Percentiles rank a stretch among this genome's conserved stretches.
These are phyloP conservation scores for Gossypium ekmanianum DNA, from an alignment of 345 rosid species.

Conservation along the genomic window DNA sequence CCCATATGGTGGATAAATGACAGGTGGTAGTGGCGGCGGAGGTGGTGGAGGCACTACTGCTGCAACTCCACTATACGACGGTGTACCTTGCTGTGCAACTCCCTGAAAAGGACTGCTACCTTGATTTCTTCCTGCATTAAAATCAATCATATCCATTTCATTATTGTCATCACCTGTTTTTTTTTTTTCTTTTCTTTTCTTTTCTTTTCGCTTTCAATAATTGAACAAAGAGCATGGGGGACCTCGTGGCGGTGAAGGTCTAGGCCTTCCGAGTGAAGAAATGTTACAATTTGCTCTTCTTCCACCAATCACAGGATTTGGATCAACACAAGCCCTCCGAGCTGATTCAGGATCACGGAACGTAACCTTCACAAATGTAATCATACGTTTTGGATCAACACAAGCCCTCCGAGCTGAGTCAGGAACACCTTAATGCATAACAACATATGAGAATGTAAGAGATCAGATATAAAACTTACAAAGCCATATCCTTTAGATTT, in stretches of 20 bases:
- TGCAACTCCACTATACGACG: conserved; percentile 50
- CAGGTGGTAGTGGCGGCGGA: conserved; percentile 36
- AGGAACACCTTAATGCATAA: conserved; percentile 38
- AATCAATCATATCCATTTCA: conserved; percentile 2
- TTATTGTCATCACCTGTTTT: neutral
- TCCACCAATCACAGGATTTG: conserved; percentile 84
- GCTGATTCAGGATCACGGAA: conserved; percentile 92
- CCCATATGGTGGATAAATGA: conserved; percentile 57
- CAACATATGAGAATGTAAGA: no score
- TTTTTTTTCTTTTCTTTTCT: neutral
- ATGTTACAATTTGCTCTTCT: conserved; percentile 91
- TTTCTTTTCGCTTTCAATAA: neutral
- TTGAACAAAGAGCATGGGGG: conserved; percentile 1
- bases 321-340: conserved; percentile 66
- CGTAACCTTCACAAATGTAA: conserved; percentile 48
- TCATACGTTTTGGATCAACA: conserved; percentile 36
- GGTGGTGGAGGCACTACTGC: conserved; percentile 38
- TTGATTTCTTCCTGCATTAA: conserved; percentile 57
- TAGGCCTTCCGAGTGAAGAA: conserved; percentile 82
- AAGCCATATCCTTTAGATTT: conserved; percentile 97
- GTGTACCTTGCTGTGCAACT: conserved; percentile 26
- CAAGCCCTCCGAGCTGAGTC: conserved; percentile 84
- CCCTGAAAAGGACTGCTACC: conserved; percentile 56
- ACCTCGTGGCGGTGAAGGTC: conserved; percentile 87
- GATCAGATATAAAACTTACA: conserved; percentile 38